Conservation (phyloP, 306 rosid genomes). For the Rubus parviflorus region DNA sequence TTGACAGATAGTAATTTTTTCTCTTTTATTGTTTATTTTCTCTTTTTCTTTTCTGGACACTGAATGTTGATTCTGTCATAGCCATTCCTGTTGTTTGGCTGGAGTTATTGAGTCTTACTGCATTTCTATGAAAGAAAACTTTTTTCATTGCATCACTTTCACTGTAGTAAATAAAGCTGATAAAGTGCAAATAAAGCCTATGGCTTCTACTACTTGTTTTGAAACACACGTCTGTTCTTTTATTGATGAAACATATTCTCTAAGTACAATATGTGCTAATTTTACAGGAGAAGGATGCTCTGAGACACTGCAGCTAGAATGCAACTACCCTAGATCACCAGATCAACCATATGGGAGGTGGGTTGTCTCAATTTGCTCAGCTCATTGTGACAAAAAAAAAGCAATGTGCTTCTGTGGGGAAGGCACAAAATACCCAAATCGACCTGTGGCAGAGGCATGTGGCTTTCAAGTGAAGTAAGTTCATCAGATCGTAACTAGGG, state of each 20-base stretch:
- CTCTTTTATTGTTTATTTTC: not conserved
- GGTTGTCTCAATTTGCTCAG: constrained; percentile 93
- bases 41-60: not conserved
- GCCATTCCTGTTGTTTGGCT: constrained; percentile 12
- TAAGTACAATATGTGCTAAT: constrained; percentile 10
- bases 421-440: constrained; percentile 90
- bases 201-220: not conserved
- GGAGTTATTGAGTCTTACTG: not conserved
- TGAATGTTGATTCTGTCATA: not conserved
- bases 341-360: constrained; percentile 72
- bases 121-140: not conserved
- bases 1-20: not conserved
- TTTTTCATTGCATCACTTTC: constrained; percentile 9
- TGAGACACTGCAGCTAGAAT: constrained; percentile 57
- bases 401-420: constrained; percentile 99
- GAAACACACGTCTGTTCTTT: not conserved
- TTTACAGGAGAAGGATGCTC: constrained; percentile 80
- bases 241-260: constrained; percentile 19
- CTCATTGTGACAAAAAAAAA: constrained; percentile 80
- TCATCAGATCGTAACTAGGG: constrained; percentile 18
- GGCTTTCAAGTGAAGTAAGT: constrained; percentile 82
- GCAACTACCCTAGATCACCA: constrained; percentile 63
- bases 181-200: not conserved
- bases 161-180: no score
- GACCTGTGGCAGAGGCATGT: constrained; percentile 92